A percentile compares a stretch with the other conserved stretches of the same genome.
Evolutionary conservation across 129 eudicot genomes (phyloP).

Genomic region (Lactuca sativa): DNA sequence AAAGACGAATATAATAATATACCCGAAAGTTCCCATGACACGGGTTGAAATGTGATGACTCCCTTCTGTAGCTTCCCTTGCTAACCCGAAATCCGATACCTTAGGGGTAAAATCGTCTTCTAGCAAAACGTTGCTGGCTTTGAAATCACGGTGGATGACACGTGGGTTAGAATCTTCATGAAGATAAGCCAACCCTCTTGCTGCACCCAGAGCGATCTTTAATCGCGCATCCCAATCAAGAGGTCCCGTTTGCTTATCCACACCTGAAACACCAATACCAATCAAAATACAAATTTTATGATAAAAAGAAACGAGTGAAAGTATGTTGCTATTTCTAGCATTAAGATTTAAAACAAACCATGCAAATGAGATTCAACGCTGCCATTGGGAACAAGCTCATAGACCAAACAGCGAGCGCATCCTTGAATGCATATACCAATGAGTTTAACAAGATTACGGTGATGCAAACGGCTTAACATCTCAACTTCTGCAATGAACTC

Average conservation of each 20-base stretch:
- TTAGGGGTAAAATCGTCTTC: constrained; percentile 93
- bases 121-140: constrained; percentile 85
- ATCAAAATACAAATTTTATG: constrained; percentile 11
- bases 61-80: constrained; percentile 97
- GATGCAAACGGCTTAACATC: constrained; percentile 95
- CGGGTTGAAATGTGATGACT: constrained; percentile 88
- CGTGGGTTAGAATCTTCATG: constrained; percentile 99
- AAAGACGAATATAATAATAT: constrained; percentile 18
- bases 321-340: neutral
- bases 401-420: constrained; percentile 87
- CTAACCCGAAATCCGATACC: constrained; percentile 97
- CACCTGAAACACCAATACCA: constrained; percentile 44
- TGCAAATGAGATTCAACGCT: constrained; percentile 97
- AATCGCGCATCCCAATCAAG: constrained; percentile 95
- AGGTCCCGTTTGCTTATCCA: constrained; percentile 56
- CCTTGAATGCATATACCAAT: constrained; percentile 94
- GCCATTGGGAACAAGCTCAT: constrained; percentile 90
- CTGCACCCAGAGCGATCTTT: constrained; percentile 95
- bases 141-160: constrained; percentile 94
- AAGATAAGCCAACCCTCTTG: constrained; percentile 97
- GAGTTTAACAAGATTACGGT: constrained; percentile 90
- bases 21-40: constrained; percentile 99
- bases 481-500: constrained; percentile 96
- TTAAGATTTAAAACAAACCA: constrained; percentile 11
- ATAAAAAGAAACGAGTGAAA: no score